Conservation (phyloP, 257 asterid species). For the Fraxinus pennsylvanica region DNA sequence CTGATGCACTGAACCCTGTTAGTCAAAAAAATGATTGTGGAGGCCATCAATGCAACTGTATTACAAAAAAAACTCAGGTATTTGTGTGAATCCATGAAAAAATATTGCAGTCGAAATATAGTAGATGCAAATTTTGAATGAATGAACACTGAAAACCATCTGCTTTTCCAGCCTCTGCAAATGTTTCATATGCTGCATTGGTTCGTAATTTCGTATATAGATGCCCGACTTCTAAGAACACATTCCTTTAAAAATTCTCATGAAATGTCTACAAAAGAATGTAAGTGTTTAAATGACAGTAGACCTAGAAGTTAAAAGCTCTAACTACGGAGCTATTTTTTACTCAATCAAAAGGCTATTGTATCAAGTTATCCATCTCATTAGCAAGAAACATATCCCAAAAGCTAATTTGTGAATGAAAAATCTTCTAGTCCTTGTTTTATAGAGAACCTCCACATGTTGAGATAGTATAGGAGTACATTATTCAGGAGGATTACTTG, state of each 20-base stretch:
- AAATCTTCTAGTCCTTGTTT: neutral
- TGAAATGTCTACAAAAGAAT: neutral
- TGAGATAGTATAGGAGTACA: neutral
- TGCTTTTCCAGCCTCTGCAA: neutral
- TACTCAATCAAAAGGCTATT: neutral
- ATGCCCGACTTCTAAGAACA: neutral
- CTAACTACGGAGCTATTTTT: neutral
- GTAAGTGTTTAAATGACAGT: neutral
- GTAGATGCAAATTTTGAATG: constrained; percentile 1
- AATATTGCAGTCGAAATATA: neutral
- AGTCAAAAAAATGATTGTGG: constrained; percentile 20
- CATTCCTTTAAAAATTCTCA: neutral
- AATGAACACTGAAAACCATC: neutral
- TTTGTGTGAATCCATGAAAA: constrained; percentile 6
- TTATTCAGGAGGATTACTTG: neutral
- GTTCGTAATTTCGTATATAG: neutral
- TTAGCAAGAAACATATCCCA: neutral
- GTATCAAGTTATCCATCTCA: neutral
- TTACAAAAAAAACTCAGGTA: neutral
- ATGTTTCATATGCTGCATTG: neutral
- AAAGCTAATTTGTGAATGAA: neutral
- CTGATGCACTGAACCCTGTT: constrained; percentile 86
- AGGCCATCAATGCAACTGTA: constrained; percentile 14
- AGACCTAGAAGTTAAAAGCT: neutral
- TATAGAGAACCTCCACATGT: neutral